phyloP scores from a whole-genome alignment of 257 asterid species.

The Capsicum pubescens region DNA sequence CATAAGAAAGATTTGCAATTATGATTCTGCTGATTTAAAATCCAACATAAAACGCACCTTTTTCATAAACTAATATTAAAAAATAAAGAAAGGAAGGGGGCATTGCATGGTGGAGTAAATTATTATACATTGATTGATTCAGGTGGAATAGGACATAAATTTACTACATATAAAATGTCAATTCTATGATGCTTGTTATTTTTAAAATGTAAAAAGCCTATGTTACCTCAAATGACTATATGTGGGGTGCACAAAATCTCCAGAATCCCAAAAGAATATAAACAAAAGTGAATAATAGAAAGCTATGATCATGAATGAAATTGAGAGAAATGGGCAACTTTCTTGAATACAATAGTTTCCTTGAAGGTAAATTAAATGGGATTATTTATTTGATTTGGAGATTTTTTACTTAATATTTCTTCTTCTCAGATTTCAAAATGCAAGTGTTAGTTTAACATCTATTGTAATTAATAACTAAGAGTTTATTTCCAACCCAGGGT shows the following conservation, averaged over 20 bases:
- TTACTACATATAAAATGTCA: slow-evolving; percentile 34
- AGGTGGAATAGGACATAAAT: slow-evolving; percentile 29
- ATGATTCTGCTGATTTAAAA: slow-evolving; percentile 37
- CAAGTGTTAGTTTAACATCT: neutral
- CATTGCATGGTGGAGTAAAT: slow-evolving; percentile 31
- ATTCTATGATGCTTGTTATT: slow-evolving; percentile 19
- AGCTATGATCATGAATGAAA: neutral
- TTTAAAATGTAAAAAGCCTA: slow-evolving; percentile 36
- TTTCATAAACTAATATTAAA: slow-evolving; percentile 12
- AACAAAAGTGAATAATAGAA: slow-evolving; percentile 35
- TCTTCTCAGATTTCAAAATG: neutral
- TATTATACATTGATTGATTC: slow-evolving; percentile 28
- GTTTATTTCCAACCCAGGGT: neutral
- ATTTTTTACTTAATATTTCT: too few species aligned
- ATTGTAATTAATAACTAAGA: neutral
- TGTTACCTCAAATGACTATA: slow-evolving; percentile 47
- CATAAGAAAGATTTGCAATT: slow-evolving; percentile 39
- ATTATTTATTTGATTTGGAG: too few species aligned
- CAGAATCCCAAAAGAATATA: slow-evolving; percentile 58
- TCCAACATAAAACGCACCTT: slow-evolving; percentile 28
- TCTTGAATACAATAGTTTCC: too few species aligned
- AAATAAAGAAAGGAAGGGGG: neutral
- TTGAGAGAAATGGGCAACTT: neutral
- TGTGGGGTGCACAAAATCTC: slow-evolving; percentile 59
- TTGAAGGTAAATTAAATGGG: too few species aligned